A percentile compares a stretch with the other conserved stretches of the same genome.
phyloP scores from a whole-genome alignment of 768 basidiomycete species.

The Mycena vulgaris region DNA sequence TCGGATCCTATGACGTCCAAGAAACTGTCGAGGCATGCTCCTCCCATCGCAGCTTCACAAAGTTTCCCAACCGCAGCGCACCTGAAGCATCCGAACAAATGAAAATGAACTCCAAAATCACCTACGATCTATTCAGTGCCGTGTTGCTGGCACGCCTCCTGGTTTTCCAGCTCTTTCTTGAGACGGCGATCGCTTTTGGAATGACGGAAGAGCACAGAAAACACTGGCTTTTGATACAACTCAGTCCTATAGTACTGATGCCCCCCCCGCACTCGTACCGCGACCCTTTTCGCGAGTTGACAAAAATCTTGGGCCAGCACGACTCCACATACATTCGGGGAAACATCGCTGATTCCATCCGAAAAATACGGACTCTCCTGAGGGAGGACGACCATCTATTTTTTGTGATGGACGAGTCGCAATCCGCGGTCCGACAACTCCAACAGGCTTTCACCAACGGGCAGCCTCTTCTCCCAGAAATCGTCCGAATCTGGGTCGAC shows the following conservation, averaged over 20 bases:
- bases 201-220: slow-evolving; percentile 3
- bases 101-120: not conserved
- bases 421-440: slow-evolving; percentile 15
- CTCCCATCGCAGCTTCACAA: not conserved
- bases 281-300: not conserved
- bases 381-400: slow-evolving; percentile 9
- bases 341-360: not conserved
- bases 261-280: not conserved
- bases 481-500: not conserved
- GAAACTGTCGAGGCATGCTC: not conserved
- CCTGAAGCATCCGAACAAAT: not conserved
- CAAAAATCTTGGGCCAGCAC: not conserved
- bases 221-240: slow-evolving; percentile 1
- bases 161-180: slow-evolving; percentile 4
- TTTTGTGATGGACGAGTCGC: slow-evolving; percentile 33
- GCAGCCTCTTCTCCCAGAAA: not conserved
- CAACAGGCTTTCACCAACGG: not conserved
- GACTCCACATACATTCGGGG: not conserved
- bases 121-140: not conserved
- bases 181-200: not conserved
- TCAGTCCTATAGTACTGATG: not conserved
- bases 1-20: slow-evolving; percentile 3
- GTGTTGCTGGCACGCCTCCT: slow-evolving; percentile 1
- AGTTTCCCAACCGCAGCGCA: no score
- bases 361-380: slow-evolving; percentile 5